Percentiles rank a stretch among this genome's conserved stretches.
Conservation (phyloP, 441 rosid genomes). For the Macaranga tanarius region DNA sequence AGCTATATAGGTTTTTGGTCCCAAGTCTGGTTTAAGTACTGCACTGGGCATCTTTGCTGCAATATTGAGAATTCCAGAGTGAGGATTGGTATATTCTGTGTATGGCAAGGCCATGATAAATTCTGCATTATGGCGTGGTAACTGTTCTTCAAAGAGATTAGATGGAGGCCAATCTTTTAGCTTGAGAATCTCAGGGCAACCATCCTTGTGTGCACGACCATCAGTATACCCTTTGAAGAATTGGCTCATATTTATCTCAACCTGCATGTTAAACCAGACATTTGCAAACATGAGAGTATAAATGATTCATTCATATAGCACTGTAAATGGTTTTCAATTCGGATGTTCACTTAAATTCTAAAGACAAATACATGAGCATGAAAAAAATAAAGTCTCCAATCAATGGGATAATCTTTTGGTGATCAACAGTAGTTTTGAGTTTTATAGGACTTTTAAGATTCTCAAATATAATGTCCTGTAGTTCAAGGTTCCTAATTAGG, state of each 20-base stretch:
- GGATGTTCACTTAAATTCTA: neutral
- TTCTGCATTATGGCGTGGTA: conserved; percentile 81
- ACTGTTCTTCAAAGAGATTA: conserved; percentile 45
- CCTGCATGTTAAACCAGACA: conserved; percentile 37
- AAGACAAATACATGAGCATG: conserved; percentile 25
- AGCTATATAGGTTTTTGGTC: conserved; percentile 90
- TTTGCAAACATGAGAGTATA: neutral
- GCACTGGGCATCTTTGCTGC: conserved; percentile 51
- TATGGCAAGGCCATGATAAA: conserved; percentile 69
- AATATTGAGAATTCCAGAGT: conserved; percentile 59
- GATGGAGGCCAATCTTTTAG: conserved; percentile 94
- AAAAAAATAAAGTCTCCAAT: conserved; percentile 63
- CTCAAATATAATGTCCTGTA: too few relatives aligned
- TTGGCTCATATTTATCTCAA: conserved; percentile 45
- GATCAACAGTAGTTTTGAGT: too few relatives aligned
- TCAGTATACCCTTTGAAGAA: conserved; percentile 59
- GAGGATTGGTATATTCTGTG: conserved; percentile 77
- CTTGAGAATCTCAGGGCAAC: conserved; percentile 72
- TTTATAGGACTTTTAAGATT: too few relatives aligned
- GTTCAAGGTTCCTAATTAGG: too few relatives aligned
- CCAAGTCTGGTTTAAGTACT: conserved; percentile 80
- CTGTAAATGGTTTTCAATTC: neutral
- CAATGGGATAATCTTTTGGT: conserved; percentile 26
- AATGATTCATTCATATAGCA: neutral
- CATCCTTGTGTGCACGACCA: conserved; percentile 30